Base-by-base conservation (phyloP, 1,139 yeast genomes). In the Nakaseomyces kungkrabaensis region DNA sequence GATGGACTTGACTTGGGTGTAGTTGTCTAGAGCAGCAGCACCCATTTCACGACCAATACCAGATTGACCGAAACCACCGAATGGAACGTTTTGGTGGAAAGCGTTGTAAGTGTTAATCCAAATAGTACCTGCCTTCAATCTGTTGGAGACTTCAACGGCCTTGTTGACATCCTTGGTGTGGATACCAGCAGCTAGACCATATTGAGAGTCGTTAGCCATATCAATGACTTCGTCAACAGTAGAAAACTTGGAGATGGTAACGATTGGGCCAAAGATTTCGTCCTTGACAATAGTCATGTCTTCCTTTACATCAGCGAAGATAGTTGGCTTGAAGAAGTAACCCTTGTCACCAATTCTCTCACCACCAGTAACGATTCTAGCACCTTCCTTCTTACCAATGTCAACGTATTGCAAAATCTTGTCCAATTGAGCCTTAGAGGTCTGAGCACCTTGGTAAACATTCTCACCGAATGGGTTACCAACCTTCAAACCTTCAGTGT, bases 231-330 rank as follows among this genome's bases (percentile, higher is more conserved):
- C 86, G 54, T 80, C 85, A 49, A 75, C 76, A 44, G 83, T 77
- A 53, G 72, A 71, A 68, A 82, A 83, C 68, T 81, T 82, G 58
- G 80, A 69, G 49, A 82, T 74, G 32, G 85, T 77, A 51, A 82
- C 85, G 53, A 83, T 82, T 33, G 90, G 90, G 46, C 90, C 96
- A 61, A 88, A 88, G 50, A 89, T 85, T 70, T 87, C 96, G 56
- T 85, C 94, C 59, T 72, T 75, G 52, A 82, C 83, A 59, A 85
- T 81, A 56, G 72, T 71, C 81, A 81, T 78, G 56, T 78, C 74
- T 63, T 80, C 85, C 42, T 72, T 75, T 55, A 85, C 84, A 62
- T 84, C 87, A 49, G 82, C 82, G 60, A 87, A 82, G 52, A 87
- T 79, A 52, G 92, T 85, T 60, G 95, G 95, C 63, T 78, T 76